Percentiles rank a stretch among this genome's conserved stretches.
Conservation (phyloP, 768 basidiomycete genomes). For the Tulasnella sp. region DNA sequence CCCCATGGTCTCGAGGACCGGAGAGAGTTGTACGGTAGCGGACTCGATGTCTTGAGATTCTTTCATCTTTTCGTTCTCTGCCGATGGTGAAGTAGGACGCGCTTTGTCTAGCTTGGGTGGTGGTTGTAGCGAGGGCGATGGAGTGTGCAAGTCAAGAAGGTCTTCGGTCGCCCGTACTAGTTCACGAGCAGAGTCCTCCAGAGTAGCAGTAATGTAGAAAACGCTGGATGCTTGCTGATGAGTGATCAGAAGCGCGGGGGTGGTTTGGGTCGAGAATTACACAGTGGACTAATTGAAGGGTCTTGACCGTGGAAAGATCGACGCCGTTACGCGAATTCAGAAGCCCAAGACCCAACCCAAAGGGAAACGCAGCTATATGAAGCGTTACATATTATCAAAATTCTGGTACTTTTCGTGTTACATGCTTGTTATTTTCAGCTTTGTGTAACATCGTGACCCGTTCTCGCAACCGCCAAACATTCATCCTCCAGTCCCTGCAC, state of each 20-base stretch:
- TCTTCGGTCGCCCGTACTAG: not conserved
- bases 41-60: constrained; percentile 5
- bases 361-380: too few species aligned
- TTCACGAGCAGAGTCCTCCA: not conserved
- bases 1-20: not conserved
- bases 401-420: not conserved
- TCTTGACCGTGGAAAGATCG: not conserved
- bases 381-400: too few species aligned
- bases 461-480: constrained; percentile 71
- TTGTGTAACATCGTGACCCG: constrained; percentile 17
- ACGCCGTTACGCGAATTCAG: not conserved
- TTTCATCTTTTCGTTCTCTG: not conserved
- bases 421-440: not conserved
- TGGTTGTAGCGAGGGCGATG: not conserved
- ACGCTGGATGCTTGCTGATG: not conserved
- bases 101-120: not conserved
- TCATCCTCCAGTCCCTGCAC: constrained; percentile 60
- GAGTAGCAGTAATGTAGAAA: not conserved
- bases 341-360: too few species aligned
- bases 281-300: not conserved
- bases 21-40: constrained; percentile 9
- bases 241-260: not conserved
- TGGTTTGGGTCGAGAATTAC: not conserved
- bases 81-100: not conserved
- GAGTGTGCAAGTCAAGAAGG: not conserved